Evolutionary conservation across 768 basidiomycete genomes (phyloP).

Genomic region (Suillus subalutaceus): DNA sequence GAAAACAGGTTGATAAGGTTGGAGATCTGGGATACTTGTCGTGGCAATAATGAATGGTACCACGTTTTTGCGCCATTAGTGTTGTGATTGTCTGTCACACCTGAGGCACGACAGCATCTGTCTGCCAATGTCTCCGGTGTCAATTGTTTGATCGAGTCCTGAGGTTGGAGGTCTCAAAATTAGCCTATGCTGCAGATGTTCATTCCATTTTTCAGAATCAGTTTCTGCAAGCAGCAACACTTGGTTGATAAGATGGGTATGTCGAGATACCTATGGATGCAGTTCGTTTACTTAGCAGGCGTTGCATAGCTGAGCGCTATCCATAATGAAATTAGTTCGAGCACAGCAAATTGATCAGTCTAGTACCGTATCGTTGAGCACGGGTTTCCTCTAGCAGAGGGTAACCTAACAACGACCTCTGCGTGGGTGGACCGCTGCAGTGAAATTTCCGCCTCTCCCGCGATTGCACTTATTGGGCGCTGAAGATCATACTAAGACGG

Average conservation of each 20-base stretch:
- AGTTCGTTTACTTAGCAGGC: neutral
- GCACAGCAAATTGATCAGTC: neutral
- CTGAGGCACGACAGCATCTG: neutral
- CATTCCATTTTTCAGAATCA: neutral
- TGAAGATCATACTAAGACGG: neutral
- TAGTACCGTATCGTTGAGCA: neutral
- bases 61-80: neutral
- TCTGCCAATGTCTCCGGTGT: neutral
- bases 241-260: neutral
- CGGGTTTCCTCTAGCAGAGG: neutral
- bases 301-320: neutral
- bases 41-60: neutral
- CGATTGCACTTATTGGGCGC: neutral
- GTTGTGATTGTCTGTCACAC: neutral
- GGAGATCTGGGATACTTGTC: neutral
- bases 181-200: neutral
- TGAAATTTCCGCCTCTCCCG: neutral
- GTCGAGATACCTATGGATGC: neutral
- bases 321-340: neutral
- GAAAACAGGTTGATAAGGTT: neutral
- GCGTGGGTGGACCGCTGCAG: neutral
- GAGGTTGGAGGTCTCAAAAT: too few relatives aligned
- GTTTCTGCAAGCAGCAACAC: neutral
- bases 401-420: neutral
- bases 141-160: too few relatives aligned